These are phyloP conservation scores for Cnidoscolus chayamansa DNA, from an alignment of 441 rosid species.

Conservation along the genomic window DNA sequence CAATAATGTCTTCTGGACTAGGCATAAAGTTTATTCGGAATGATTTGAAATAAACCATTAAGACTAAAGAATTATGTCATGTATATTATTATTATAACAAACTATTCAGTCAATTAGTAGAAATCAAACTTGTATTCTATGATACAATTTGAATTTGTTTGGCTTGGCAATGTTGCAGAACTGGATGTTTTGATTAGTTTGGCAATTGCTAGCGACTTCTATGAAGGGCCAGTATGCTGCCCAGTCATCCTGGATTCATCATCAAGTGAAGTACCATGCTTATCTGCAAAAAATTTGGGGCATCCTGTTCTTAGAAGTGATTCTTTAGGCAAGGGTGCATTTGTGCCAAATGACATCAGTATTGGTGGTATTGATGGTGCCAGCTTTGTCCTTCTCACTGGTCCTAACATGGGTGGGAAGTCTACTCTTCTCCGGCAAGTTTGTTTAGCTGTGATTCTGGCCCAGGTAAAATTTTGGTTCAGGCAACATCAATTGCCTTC, in stretches of 20 bases:
- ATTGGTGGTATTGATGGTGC: conserved; percentile 68
- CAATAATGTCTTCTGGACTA: neutral
- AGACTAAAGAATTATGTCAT: too few relatives aligned
- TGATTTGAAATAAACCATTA: neutral
- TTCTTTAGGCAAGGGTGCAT: conserved; percentile 79
- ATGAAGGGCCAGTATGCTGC: conserved; percentile 78
- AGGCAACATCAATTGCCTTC: conserved; percentile 18
- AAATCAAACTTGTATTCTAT: neutral
- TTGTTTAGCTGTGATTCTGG: conserved; percentile 87
- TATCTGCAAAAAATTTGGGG: conserved; percentile 79
- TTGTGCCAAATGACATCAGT: conserved; percentile 80
- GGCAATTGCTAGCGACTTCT: conserved; percentile 82
- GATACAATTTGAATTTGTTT: conserved; percentile 8
- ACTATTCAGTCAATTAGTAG: neutral
- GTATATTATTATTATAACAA: neutral
- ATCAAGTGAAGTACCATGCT: conserved; percentile 48
- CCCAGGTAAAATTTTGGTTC: conserved; percentile 59
- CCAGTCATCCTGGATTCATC: conserved; percentile 53
- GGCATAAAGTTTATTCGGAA: neutral
- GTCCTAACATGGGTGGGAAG: conserved; percentile 99
- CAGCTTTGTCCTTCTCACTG: conserved; percentile 90
- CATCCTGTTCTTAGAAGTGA: conserved; percentile 92
- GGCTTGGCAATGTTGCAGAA: conserved; percentile 50
- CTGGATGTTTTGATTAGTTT: conserved; percentile 90
- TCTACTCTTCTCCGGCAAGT: conserved; percentile 99